A percentile compares a stretch with the other conserved stretches of the same genome.
phyloP scores from a whole-genome alignment of 306 rosid genomes.

The Rosa chinensis region DNA sequence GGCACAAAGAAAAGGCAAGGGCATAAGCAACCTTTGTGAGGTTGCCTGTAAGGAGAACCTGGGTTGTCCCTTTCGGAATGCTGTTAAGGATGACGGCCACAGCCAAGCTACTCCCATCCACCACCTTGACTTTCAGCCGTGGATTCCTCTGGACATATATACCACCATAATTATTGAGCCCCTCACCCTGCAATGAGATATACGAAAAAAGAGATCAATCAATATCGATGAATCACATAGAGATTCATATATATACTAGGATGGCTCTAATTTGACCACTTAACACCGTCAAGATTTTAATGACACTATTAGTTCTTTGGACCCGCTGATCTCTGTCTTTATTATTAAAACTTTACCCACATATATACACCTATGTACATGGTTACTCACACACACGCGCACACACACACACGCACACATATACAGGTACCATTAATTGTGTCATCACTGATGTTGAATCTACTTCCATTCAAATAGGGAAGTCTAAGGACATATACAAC shows the following conservation, averaged over 20 bases:
- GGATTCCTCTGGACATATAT: constrained; percentile 48
- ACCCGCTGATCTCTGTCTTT: no score
- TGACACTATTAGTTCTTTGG: no score
- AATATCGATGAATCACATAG: not conserved
- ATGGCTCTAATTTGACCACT: no score
- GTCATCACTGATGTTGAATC: no score
- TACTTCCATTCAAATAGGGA: no score
- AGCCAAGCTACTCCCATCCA: constrained; percentile 72
- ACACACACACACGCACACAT: no score
- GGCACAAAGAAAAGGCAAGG: constrained; percentile 48
- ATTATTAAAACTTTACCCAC: no score
- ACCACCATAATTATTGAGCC: constrained; percentile 60
- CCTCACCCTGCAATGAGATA: constrained; percentile 44
- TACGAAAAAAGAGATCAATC: not conserved
- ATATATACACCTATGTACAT: no score
- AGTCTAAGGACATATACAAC: not conserved
- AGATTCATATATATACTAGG: no score
- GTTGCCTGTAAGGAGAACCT: constrained; percentile 62
- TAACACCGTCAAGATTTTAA: no score
- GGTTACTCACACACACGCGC: no score
- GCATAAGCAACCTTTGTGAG: constrained; percentile 70
- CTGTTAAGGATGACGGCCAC: constrained; percentile 53
- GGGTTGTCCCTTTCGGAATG: constrained; percentile 60
- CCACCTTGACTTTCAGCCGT: constrained; percentile 55
- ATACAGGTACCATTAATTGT: no score